Evolutionary conservation across 805 yeast genomes (phyloP), one percentile per base, ranked within the genome.

Genomic region (Yamadazyma olivae): DNA sequence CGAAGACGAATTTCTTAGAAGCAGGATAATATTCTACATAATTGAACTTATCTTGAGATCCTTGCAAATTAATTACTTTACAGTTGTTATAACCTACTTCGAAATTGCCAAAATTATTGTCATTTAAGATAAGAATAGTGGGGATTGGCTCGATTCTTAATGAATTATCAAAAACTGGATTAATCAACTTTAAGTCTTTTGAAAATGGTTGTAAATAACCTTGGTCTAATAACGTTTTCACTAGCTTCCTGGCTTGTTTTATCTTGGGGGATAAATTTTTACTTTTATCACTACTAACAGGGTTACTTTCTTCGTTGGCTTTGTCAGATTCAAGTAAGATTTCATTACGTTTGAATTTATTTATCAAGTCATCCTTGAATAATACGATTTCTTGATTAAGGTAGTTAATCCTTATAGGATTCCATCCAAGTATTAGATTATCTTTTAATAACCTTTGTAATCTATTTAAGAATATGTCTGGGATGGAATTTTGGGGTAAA

Each of bases 131-230:
- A 22, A 52, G 56, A 5, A 58, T 67, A 4, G 81, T 74, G 0
- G 99, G 99, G 29, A 89, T 61, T 1, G 97, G 98, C 30, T 81
- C 75, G 34, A 93, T 56, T 16, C 82, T 70, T 43, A 91, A 64
- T 4, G 77, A 63, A 45, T 80, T 79, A 53, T 87, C 95, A 49
- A 75, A 74, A 40, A 79, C 81, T 67, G 95, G 76, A 15, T 76
- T 64, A 1, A 86, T 67, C 0, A 95, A 84, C 41, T 86, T 73
- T 18, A 76, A 61, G 16, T 67, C 59, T 14, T 67, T 58, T 2
- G 79, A 62, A 51, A 90, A 88, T 9, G 99, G 99, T 21, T 93
- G 83, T 30, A 93, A 56, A 51, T 79, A 83, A 1, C 93, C 93
- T 59, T 93, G 99, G 51, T 87, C 95, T 9, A 93, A 58, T 0